Conservation (phyloP, 441 rosid species). For the Jatropha podagrica region DNA sequence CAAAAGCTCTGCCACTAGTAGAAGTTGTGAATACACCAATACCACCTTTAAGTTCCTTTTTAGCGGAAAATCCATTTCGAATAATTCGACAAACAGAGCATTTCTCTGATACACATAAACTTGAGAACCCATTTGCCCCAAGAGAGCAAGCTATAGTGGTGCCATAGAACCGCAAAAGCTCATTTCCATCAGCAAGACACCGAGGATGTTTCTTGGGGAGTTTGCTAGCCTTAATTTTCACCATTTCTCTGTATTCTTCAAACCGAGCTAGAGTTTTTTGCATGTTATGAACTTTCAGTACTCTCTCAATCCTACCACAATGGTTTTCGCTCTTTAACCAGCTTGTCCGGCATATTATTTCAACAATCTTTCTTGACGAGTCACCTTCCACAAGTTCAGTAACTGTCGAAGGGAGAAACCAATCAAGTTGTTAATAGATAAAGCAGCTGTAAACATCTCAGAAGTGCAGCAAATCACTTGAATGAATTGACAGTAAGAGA, state of each 20-base stretch:
- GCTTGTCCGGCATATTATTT: slow-evolving; percentile 87
- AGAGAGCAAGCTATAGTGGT: slow-evolving; percentile 78
- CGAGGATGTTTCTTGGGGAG: slow-evolving; percentile 93
- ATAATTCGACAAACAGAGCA: slow-evolving; percentile 82
- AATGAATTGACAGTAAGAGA: background rate
- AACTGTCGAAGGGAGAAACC: slow-evolving; percentile 40
- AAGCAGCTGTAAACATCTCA: slow-evolving; percentile 7
- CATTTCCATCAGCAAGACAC: slow-evolving; percentile 94
- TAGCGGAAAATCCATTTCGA: slow-evolving; percentile 71
- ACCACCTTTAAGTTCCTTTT: slow-evolving; percentile 76
- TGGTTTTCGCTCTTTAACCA: slow-evolving; percentile 85
- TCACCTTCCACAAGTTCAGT: slow-evolving; percentile 95
- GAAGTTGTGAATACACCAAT: slow-evolving; percentile 91
- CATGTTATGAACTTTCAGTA: slow-evolving; percentile 90
- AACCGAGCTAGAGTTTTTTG: slow-evolving; percentile 86
- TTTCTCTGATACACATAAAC: slow-evolving; percentile 68
- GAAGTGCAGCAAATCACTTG: background rate
- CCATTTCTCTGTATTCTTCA: slow-evolving; percentile 86
- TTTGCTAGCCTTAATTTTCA: slow-evolving; percentile 82
- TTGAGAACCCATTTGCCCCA: slow-evolving; percentile 78
- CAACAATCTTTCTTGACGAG: slow-evolving; percentile 93
- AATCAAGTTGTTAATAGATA: slow-evolving; percentile 14
- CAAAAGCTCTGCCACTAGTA: slow-evolving; percentile 90
- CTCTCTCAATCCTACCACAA: slow-evolving; percentile 85
- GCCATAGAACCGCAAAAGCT: slow-evolving; percentile 85